Conservation (phyloP, 106 monocot species). For the Apostasia ramifera region DNA sequence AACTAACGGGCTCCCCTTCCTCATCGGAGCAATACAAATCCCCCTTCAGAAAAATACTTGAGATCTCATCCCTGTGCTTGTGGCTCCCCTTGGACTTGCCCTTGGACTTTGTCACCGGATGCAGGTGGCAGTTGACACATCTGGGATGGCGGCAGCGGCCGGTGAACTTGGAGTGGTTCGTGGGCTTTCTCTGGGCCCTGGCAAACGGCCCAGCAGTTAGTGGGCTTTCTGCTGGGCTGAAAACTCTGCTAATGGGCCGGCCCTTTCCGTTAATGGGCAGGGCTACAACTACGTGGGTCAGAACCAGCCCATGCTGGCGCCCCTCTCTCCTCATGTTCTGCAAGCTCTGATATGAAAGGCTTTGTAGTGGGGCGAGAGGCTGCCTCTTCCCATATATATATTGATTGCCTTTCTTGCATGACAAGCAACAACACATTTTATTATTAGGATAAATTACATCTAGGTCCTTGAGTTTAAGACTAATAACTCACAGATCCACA, state of each 20-base stretch:
- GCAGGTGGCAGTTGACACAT: not conserved
- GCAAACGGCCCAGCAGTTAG: not conserved
- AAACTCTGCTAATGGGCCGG: not conserved
- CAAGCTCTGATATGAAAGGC: not conserved
- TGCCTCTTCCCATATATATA: too few relatives aligned
- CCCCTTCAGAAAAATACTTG: not conserved
- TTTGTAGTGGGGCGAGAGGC: too few relatives aligned
- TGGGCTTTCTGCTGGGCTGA: too few relatives aligned
- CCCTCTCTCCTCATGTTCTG: slow-evolving; percentile 3
- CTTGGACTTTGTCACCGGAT: not conserved
- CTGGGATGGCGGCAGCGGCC: not conserved
- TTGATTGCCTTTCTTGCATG: too few relatives aligned
- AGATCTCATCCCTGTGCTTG: not conserved
- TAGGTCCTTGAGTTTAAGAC: too few relatives aligned
- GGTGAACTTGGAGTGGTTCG: not conserved
- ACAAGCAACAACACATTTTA: too few relatives aligned
- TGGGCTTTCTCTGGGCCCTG: not conserved
- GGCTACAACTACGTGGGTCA: not conserved
- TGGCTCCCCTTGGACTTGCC: not conserved
- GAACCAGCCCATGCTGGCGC: not conserved
- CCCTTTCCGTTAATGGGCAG: not conserved
- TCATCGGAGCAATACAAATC: not conserved
- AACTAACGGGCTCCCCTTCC: too few relatives aligned
- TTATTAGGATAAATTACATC: too few relatives aligned
- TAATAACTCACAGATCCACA: too few relatives aligned